Conservation (phyloP, 768 basidiomycete genomes). For the Serendipita sp. region DNA sequence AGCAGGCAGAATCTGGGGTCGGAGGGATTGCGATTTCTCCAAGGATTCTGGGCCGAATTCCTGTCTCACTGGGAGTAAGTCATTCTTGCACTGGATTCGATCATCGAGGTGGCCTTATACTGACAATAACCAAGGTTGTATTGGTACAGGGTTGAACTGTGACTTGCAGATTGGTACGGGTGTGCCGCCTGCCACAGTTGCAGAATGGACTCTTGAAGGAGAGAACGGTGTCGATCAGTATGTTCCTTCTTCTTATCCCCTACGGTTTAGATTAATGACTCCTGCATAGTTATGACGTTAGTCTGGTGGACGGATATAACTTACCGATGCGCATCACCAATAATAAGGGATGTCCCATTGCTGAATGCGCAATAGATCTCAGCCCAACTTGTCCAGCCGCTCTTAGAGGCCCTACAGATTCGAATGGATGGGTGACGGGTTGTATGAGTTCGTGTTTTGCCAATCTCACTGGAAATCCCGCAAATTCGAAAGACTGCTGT, state of each 20-base stretch:
- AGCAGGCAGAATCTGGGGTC: conserved; percentile 23
- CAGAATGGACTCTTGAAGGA: conserved; percentile 45
- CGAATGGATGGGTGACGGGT: conserved; percentile 38
- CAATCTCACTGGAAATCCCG: conserved; percentile 28
- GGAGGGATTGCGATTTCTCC: conserved; percentile 50
- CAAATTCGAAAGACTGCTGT: conserved; percentile 50
- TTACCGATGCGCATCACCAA: conserved; percentile 43
- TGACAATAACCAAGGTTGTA: conserved; percentile 12
- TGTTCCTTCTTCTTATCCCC: background rate
- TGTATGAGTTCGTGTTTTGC: conserved; percentile 44
- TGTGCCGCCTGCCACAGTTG: conserved; percentile 50
- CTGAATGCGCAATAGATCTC: conserved; percentile 48
- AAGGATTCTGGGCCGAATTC: conserved; percentile 35
- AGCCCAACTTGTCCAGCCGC: conserved; percentile 36
- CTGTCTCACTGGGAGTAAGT: conserved; percentile 36
- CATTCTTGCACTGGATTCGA: background rate
- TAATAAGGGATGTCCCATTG: conserved; percentile 35
- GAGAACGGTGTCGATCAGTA: conserved; percentile 29
- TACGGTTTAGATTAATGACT: background rate
- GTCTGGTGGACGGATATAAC: conserved; percentile 44
- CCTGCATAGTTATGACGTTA: conserved; percentile 25
- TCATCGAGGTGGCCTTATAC: background rate
- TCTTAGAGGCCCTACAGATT: conserved; percentile 37
- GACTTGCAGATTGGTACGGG: conserved; percentile 37
- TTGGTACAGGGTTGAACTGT: conserved; percentile 38